phyloP scores from a whole-genome alignment of 139 green algal species.

The Yamagishiella unicocca region DNA sequence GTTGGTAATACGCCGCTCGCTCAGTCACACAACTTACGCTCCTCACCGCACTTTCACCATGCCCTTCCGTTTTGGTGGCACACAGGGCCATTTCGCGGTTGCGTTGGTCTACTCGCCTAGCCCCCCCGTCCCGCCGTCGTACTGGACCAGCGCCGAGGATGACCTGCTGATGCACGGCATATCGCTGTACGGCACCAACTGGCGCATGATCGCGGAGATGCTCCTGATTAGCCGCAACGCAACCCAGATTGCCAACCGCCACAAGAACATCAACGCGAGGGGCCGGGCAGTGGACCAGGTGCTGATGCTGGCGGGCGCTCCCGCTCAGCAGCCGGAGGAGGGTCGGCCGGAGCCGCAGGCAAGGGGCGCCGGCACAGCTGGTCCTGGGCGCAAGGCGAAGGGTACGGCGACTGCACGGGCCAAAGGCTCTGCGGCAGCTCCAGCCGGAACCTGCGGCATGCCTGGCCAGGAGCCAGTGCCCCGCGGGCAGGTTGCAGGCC shows the following conservation, averaged over 20 bases:
- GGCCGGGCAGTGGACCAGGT: background rate
- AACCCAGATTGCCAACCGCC: conserved; percentile 16
- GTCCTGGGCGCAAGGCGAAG: too few species aligned
- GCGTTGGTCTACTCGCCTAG: conserved; percentile 26
- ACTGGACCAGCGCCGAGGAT: conserved; percentile 53
- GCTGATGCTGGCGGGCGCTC: background rate
- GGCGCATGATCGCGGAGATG: background rate
- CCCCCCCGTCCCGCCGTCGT: conserved; percentile 14
- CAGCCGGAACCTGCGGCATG: too few species aligned
- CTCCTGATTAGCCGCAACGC: background rate
- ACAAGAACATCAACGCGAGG: conserved; percentile 40
- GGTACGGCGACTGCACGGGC: too few species aligned
- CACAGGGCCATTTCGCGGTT: conserved; percentile 32
- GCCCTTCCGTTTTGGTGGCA: too few species aligned
- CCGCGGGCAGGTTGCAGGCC: too few species aligned
- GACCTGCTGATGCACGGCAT: conserved; percentile 32
- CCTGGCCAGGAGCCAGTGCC: too few species aligned
- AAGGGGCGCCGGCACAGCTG: too few species aligned
- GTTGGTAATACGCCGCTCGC: too few species aligned
- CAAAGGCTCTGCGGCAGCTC: too few species aligned
- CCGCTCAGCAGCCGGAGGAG: background rate
- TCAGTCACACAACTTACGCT: too few species aligned
- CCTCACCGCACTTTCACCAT: too few species aligned
- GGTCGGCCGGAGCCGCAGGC: background rate
- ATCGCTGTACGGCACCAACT: conserved; percentile 12